These are phyloP conservation scores for Trypanosoma congolense DNA, from an alignment of 208 protist species.

Conservation along the genomic window DNA sequence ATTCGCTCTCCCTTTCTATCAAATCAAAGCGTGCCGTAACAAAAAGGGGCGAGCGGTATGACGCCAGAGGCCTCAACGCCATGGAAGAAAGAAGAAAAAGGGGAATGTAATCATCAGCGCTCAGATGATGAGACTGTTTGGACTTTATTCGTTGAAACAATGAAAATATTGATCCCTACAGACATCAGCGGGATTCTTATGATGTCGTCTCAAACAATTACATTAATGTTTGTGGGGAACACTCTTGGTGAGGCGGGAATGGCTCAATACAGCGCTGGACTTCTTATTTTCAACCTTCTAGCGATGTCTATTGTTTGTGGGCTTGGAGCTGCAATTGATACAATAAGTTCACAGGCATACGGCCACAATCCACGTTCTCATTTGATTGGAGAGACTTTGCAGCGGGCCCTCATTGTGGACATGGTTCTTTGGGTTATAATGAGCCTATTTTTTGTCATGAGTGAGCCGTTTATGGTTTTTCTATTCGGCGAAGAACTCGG, in stretches of 20 bases:
- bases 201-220: conserved; percentile 65
- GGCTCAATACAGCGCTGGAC: conserved; percentile 52
- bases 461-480: conserved; percentile 28
- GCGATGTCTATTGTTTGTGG: conserved; percentile 58
- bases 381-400: conserved; percentile 57
- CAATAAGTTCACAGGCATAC: conserved; percentile 66
- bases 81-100: not conserved
- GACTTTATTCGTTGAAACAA: conserved; percentile 21
- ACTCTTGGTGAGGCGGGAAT: conserved; percentile 28
- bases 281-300: conserved; percentile 68
- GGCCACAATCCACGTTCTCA: conserved; percentile 45
- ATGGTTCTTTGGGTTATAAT: conserved; percentile 39
- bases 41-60: not conserved
- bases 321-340: conserved; percentile 64
- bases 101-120: not conserved
- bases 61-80: not conserved
- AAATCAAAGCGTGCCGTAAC: no score
- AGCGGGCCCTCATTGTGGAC: conserved; percentile 46
- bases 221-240: conserved; percentile 45
- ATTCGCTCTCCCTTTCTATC: no score
- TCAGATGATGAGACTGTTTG: not conserved
- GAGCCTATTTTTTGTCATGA: conserved; percentile 43
- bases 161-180: conserved; percentile 58
- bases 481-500: conserved; percentile 43
- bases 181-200: conserved; percentile 55